These are phyloP conservation scores for Suillus bovinus DNA, from an alignment of 768 basidiomycete species.

Conservation along the genomic window DNA sequence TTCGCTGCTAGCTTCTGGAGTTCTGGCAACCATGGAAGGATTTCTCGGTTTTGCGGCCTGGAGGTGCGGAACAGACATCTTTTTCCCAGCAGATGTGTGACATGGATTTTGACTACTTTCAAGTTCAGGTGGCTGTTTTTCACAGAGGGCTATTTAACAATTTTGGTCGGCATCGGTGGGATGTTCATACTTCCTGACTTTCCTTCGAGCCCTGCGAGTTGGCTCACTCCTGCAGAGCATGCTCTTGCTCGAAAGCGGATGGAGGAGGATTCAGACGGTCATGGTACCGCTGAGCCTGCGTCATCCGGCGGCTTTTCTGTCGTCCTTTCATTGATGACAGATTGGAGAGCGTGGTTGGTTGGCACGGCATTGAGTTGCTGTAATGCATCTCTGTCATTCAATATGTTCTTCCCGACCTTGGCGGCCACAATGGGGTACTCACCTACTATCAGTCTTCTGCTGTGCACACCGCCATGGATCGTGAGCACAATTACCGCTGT, in stretches of 20 bases:
- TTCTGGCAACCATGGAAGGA: slow-evolving; percentile 67
- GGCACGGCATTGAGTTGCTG: slow-evolving; percentile 59
- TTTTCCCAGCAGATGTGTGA: neutral
- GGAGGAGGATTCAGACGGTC: slow-evolving; percentile 56
- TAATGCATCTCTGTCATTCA: slow-evolving; percentile 60
- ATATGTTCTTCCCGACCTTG: slow-evolving; percentile 75
- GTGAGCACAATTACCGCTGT: slow-evolving; percentile 35
- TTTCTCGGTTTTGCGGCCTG: slow-evolving; percentile 67
- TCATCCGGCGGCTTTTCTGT: slow-evolving; percentile 38
- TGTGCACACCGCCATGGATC: slow-evolving; percentile 70
- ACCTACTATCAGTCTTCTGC: slow-evolving; percentile 58
- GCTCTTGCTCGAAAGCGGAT: slow-evolving; percentile 55
- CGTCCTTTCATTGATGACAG: slow-evolving; percentile 54
- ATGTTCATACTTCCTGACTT: slow-evolving; percentile 72
- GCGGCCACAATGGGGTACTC: slow-evolving; percentile 66
- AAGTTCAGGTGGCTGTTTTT: slow-evolving; percentile 73
- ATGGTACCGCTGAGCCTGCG: slow-evolving; percentile 46
- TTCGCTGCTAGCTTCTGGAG: slow-evolving; percentile 69
- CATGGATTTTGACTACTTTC: slow-evolving; percentile 1
- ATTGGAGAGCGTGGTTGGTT: slow-evolving; percentile 83
- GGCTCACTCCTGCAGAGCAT: slow-evolving; percentile 55
- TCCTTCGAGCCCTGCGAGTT: slow-evolving; percentile 52
- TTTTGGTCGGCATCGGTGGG: slow-evolving; percentile 47
- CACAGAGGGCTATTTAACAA: slow-evolving; percentile 58
- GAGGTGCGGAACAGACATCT: slow-evolving; percentile 44